Evolutionary conservation across 2,329 filamentous ascomycete species (phyloP).

Genomic region (Colletotrichum paranaense): DNA sequence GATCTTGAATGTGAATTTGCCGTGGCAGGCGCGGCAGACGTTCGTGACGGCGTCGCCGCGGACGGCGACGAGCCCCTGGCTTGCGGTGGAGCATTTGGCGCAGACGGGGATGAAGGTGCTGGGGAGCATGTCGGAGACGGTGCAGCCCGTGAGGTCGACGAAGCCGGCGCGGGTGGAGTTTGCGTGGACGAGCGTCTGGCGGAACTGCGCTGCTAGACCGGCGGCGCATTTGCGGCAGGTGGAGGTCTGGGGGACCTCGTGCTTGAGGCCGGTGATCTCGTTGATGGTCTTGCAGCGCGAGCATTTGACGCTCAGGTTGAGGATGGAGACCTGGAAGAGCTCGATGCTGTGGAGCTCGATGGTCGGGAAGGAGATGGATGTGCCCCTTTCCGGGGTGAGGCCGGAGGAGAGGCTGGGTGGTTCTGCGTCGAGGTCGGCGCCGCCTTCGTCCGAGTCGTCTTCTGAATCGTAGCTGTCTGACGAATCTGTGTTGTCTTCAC

Average conservation of each 20-base stretch:
- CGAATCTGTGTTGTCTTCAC: constrained; percentile 59
- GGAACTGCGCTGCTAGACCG: constrained; percentile 65
- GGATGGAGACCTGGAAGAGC: constrained; percentile 73
- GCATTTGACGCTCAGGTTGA: constrained; percentile 81
- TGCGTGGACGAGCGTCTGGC: constrained; percentile 77
- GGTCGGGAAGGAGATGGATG: constrained; percentile 82
- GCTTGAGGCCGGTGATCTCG: constrained; percentile 75
- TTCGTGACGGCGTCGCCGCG: constrained; percentile 79
- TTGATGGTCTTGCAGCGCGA: constrained; percentile 80
- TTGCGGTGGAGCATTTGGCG: constrained; percentile 76
- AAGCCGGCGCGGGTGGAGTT: constrained; percentile 82
- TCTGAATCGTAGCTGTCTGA: constrained; percentile 56
- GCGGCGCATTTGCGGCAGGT: constrained; percentile 71
- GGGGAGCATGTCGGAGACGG: constrained; percentile 79
- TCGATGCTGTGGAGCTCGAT: constrained; percentile 83
- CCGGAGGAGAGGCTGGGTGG: constrained; percentile 44
- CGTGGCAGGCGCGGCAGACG: constrained; percentile 83
- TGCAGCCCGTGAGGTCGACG: constrained; percentile 80
- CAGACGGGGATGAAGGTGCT: constrained; percentile 86
- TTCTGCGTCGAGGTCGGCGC: constrained; percentile 50
- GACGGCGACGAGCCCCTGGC: constrained; percentile 77
- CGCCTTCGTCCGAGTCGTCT: constrained; percentile 59
- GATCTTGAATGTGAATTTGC: constrained; percentile 82
- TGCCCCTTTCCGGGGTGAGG: constrained; percentile 70
- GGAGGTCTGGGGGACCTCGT: constrained; percentile 60